Evolutionary conservation across 805 yeast species (phyloP), one percentile per base, ranked within the genome.

Genomic region (Yamadazyma laniorum): DNA sequence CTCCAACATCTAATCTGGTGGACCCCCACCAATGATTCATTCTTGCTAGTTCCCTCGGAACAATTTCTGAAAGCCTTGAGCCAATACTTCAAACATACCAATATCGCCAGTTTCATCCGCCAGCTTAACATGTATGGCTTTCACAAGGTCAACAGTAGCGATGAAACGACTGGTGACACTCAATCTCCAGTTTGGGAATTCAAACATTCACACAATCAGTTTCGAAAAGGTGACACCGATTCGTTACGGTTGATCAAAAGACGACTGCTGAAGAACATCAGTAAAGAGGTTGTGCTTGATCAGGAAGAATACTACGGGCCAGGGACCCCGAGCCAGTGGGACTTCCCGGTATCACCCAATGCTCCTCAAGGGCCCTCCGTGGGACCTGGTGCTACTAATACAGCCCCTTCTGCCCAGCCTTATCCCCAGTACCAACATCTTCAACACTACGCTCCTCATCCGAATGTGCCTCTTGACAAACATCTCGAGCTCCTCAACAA

Each of bases 1-100:
- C 65, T 91, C 23, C 65, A 75, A 40, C 93, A 84, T 54, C 70
- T 91, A 26, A 91, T 91, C 17, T 82, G 91, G 80, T 91, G 98
- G 97, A 63, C 87, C 1, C 70, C 77, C 8, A 53, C 79, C 8
- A 76, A 77, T 43, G 85, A 81, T 46, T 77, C 90, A 4, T 93
- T 93, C 51, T 75, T 79, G 39, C 78, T 91, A n/a, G 63, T 76
- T 4, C 96, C 96, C 0, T 82, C 84, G 35, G 96, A 90, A 58
- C 90, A 83, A 57, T 90, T 93, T 53, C 78, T 91, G 38, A 80
- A 82, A 54, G 90, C 83, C 23, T 64, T 83, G 41, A 55, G 69
- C 22, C 70, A 73, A 44, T 85, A 81, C 58, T 67, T 67, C 51
- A 67, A 67, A 48, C 73, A 67, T 50, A 65, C 72, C 43, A 67